Conservation (phyloP, 805 yeast genomes). For the Myxozyma sirexii region DNA sequence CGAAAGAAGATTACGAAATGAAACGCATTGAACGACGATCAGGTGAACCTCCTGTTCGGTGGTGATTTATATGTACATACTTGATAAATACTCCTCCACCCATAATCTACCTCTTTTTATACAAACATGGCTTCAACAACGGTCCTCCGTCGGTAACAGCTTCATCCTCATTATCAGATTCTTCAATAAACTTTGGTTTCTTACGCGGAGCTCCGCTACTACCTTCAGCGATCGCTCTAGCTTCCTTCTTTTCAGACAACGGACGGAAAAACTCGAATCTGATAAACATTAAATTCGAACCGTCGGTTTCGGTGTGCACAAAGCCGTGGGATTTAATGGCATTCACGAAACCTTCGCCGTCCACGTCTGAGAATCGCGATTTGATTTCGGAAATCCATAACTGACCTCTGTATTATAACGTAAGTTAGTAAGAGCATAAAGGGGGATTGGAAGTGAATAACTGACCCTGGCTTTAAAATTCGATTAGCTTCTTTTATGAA, state of each 20-base stretch:
- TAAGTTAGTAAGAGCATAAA: not conserved
- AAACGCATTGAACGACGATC: slow-evolving; percentile 26
- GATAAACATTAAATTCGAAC: slow-evolving; percentile 88
- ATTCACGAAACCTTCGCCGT: slow-evolving; percentile 65
- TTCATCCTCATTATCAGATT: slow-evolving; percentile 62
- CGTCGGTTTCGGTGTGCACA: slow-evolving; percentile 85
- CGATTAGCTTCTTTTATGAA: slow-evolving; percentile 89
- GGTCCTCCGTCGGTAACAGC: slow-evolving; percentile 65
- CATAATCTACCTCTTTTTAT: slow-evolving; percentile 70
- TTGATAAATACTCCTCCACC: not conserved
- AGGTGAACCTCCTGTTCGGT: slow-evolving; percentile 24
- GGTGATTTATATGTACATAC: slow-evolving; percentile 9
- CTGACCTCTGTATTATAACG: slow-evolving; percentile 63
- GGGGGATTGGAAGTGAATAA: not conserved
- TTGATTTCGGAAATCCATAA: slow-evolving; percentile 98
- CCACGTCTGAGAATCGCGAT: slow-evolving; percentile 76
- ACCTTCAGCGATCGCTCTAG: slow-evolving; percentile 57
- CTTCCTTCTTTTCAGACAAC: slow-evolving; percentile 32
- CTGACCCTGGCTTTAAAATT: slow-evolving; percentile 63
- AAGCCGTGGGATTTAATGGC: slow-evolving; percentile 79
- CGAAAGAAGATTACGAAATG: slow-evolving; percentile 26
- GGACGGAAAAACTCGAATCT: slow-evolving; percentile 94
- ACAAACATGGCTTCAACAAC: slow-evolving; percentile 94
- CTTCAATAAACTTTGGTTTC: slow-evolving; percentile 62
- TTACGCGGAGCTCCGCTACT: slow-evolving; percentile 40